These are phyloP conservation scores for Candida sanyaensis DNA, from an alignment of 1,139 yeast species.

Conservation along the genomic window DNA sequence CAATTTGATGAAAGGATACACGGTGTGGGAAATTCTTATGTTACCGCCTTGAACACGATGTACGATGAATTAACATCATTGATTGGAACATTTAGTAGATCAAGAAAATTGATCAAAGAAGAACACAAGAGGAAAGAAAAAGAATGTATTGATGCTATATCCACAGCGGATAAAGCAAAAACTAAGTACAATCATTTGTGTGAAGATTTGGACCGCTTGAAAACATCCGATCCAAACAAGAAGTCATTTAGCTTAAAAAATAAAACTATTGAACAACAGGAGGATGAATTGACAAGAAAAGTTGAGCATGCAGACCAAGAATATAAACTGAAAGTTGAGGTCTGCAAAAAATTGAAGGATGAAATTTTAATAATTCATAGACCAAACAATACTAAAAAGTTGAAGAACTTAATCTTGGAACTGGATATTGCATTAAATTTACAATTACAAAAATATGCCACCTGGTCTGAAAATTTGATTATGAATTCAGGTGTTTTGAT, in stretches of 20 bases:
- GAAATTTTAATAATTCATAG: constrained; percentile 73
- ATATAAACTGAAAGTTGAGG: constrained; percentile 72
- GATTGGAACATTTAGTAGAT: constrained; percentile 64
- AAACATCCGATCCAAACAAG: constrained; percentile 80
- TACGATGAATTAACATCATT: constrained; percentile 81
- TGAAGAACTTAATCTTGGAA: constrained; percentile 79
- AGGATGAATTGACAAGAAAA: constrained; percentile 81
- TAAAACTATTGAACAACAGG: constrained; percentile 84
- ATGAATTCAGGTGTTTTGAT: constrained; percentile 85
- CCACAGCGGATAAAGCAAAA: constrained; percentile 86
- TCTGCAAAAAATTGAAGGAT: constrained; percentile 72
- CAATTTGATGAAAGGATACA: constrained; percentile 76
- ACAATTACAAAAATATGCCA: constrained; percentile 86
- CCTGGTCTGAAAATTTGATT: constrained; percentile 79
- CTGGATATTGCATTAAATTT: constrained; percentile 86
- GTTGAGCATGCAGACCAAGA: constrained; percentile 86
- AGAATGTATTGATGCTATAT: constrained; percentile 79
- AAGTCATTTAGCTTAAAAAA: constrained; percentile 79
- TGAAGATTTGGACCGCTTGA: constrained; percentile 82
- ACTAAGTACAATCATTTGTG: constrained; percentile 77
- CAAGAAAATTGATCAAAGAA: constrained; percentile 78
- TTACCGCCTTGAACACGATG: constrained; percentile 80
- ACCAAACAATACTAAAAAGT: constrained; percentile 72
- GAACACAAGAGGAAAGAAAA: constrained; percentile 81
- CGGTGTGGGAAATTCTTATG: constrained; percentile 74